phyloP scores from a whole-genome alignment of 306 rosid species.

The Medicago lupulina region DNA sequence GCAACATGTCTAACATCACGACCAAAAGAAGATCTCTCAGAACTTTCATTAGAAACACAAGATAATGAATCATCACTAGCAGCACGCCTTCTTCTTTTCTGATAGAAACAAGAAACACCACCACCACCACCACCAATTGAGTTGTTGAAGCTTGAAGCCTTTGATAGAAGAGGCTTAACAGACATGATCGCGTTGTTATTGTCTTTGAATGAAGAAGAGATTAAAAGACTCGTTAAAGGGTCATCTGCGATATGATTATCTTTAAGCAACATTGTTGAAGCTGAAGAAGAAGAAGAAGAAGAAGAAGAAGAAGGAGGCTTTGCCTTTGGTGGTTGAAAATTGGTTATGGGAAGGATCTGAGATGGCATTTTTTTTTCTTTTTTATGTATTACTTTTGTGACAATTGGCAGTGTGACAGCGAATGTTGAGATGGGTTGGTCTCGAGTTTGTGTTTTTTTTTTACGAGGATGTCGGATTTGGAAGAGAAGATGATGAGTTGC shows the following conservation, averaged over 20 bases:
- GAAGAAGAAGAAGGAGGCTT: background rate
- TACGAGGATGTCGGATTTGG: background rate
- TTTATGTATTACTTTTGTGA: background rate
- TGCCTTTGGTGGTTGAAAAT: conserved; percentile 24
- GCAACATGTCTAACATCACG: conserved; percentile 61
- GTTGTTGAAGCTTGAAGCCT: conserved; percentile 56
- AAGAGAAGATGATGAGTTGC: background rate
- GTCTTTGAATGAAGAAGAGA: conserved; percentile 51
- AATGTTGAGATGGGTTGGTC: conserved; percentile 10
- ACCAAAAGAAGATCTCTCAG: conserved; percentile 35
- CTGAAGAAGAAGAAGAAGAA: background rate
- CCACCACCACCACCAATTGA: background rate
- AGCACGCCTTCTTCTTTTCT: conserved; percentile 70
- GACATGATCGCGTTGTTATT: conserved; percentile 45
- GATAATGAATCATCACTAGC: conserved; percentile 64
- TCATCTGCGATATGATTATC: conserved; percentile 45
- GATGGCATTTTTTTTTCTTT: conserved; percentile 59
- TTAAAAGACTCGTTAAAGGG: conserved; percentile 52
- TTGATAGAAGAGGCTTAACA: conserved; percentile 54
- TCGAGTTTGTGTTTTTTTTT: background rate
- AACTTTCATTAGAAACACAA: conserved; percentile 23
- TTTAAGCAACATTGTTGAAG: conserved; percentile 41
- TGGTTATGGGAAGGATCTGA: conserved; percentile 58
- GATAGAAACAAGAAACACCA: conserved; percentile 36
- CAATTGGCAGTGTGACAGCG: conserved; percentile 3